Evolutionary conservation across 2,329 filamentous ascomycete genomes (phyloP).

Genomic region (Albophoma yamanashiensis): DNA sequence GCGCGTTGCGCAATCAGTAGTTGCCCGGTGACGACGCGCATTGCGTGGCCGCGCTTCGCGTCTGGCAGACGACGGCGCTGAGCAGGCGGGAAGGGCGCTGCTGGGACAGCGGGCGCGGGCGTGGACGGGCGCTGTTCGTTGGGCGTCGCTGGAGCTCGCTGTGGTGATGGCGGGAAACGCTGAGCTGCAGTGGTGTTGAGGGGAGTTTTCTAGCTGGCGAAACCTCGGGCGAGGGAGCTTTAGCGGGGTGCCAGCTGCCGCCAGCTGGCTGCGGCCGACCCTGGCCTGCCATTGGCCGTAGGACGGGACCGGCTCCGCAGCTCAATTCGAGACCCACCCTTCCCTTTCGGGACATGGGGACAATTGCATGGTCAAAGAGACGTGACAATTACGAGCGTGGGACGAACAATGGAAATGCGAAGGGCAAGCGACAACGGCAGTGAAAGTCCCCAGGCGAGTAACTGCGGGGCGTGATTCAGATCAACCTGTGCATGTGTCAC

Average conservation of each 20-base stretch:
- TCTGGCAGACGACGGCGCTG: background rate
- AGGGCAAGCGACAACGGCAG: too few species aligned
- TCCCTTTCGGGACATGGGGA: too few species aligned
- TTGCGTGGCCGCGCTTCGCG: background rate
- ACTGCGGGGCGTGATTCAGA: too few species aligned
- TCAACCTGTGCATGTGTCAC: too few species aligned
- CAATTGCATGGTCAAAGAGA: too few species aligned
- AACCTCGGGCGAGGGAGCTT: slow-evolving; percentile 4
- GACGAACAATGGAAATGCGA: too few species aligned
- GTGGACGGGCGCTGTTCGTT: slow-evolving; percentile 2
- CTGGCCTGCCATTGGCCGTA: background rate
- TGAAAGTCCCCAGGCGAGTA: too few species aligned
- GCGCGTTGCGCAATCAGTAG: background rate
- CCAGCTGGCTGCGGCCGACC: background rate
- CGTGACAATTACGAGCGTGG: too few species aligned
- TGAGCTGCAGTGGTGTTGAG: slow-evolving; percentile 4
- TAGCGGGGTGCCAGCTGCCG: background rate
- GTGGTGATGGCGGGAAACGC: background rate
- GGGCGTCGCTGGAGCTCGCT: slow-evolving; percentile 2
- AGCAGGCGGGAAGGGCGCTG: background rate
- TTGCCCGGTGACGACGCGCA: background rate
- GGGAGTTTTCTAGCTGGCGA: slow-evolving; percentile 5
- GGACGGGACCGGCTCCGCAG: too few species aligned
- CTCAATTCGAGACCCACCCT: too few species aligned
- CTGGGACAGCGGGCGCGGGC: slow-evolving; percentile 1